These are phyloP conservation scores for Phytophthora megakarya DNA, from an alignment of 352 stramenopile genomes.

Conservation along the genomic window DNA sequence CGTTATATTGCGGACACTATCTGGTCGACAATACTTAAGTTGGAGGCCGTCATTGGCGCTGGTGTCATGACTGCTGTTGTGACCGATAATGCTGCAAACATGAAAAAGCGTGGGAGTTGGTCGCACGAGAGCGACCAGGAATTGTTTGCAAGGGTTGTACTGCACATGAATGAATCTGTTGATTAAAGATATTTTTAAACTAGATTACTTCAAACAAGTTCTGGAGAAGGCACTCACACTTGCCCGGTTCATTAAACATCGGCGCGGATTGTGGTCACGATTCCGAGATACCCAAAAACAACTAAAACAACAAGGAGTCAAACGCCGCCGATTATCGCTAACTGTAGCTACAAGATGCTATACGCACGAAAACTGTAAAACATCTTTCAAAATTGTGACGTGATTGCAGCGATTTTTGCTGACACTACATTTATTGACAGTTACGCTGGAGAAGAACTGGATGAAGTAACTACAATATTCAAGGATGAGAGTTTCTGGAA, in stretches of 20 bases:
- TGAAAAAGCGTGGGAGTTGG: background rate
- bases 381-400: conserved; percentile 1
- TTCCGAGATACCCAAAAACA: background rate
- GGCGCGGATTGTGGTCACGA: background rate
- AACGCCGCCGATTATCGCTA: background rate
- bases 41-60: background rate
- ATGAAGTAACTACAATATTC: background rate
- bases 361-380: conserved; percentile 20
- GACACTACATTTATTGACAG: background rate
- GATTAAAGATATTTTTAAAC: conserved; percentile 28
- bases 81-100: conserved; percentile 21
- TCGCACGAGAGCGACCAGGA: background rate
- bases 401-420: conserved; percentile 4
- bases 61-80: conserved; percentile 13
- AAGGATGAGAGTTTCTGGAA: conserved; percentile 8
- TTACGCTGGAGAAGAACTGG: background rate
- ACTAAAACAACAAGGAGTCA: background rate
- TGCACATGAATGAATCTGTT: conserved; percentile 19
- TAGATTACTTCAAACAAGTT: conserved; percentile 1
- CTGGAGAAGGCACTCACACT: background rate
- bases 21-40: background rate
- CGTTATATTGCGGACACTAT: conserved; percentile 8
- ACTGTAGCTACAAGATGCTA: conserved; percentile 17
- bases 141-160: conserved; percentile 17
- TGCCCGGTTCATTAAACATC: conserved; percentile 6